A percentile compares a stretch with the other conserved stretches of the same genome.
These are phyloP conservation scores for Cicer pinnatifidum DNA, from an alignment of 306 rosid genomes.

Conservation along the genomic window DNA sequence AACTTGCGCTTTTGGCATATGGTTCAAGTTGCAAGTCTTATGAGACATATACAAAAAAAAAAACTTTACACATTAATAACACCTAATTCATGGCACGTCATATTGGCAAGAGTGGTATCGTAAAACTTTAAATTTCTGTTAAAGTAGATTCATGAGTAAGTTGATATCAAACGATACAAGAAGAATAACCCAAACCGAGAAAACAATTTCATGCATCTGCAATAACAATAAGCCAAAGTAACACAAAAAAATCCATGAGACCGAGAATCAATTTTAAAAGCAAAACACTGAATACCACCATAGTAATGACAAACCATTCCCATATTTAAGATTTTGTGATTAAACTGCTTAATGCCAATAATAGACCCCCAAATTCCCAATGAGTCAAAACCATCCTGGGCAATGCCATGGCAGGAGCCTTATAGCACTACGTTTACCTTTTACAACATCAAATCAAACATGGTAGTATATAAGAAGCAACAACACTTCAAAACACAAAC, in stretches of 20 bases:
- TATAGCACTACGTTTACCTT: neutral
- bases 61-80: neutral
- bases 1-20: neutral
- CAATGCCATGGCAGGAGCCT: neutral
- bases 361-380: neutral
- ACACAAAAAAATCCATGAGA: neutral
- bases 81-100: neutral
- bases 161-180: neutral
- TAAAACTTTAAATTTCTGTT: neutral
- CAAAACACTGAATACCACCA: neutral
- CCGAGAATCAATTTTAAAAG: neutral
- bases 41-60: neutral
- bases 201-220: neutral
- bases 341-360: neutral
- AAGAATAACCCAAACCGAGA: neutral
- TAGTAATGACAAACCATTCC: neutral
- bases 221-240: neutral
- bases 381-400: neutral
- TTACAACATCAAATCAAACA: conserved; percentile 3
- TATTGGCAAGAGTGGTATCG: neutral
- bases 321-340: neutral
- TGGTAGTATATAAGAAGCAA: neutral
- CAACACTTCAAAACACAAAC: conserved; percentile 2
- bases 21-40: neutral
- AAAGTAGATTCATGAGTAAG: neutral